Evolutionary conservation across 2,329 filamentous ascomycete species (phyloP), one percentile per base, ranked within the genome.

Genomic region (Stemphylium vesicarium): DNA sequence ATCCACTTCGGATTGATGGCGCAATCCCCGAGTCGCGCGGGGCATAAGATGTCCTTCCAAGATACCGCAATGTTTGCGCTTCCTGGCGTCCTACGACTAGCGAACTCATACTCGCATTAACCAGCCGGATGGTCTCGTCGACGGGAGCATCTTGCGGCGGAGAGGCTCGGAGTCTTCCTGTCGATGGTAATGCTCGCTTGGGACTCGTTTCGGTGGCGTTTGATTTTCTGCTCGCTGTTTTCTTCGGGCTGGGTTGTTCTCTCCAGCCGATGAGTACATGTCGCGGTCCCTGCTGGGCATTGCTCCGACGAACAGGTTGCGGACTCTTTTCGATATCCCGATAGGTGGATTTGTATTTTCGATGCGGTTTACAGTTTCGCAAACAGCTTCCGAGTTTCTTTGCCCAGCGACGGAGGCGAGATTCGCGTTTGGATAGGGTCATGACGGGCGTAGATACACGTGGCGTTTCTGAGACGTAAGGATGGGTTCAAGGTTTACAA

Each of bases 81-180:
- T 16, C 18, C 8, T 29, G 43, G 15, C 33, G 32, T 12, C 53
- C 53, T 43, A 16, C 32, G n/a, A 42, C 42, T 11, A 47, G 39
- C 9, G 53, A 56, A 15, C n/a, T 52, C 9, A 43, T 29, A 20
- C 48, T 52, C 16, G 53, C 18, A 35, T 56, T 42, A 10, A 56
- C 53, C 4, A 56, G 18, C 10, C 53, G 48, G 42, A 56, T 56
- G 4, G 53, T 56, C 13, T 36, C 32, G 13, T 56, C 48, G 11
- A n/a, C 7, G 24, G 29, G 48, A 10, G 4, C 6, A 8, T 52
- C 26, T 40, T 35, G 49, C 2, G 16, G 48, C 9, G n/a, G 24
- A 6, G 16, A 18, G 5, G 18, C 12, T 38, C 29, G 16, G 3
- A 56, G 48, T n/a, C 20, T 51, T n/a, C 53, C 53, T 33, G 33